Evolutionary conservation across 441 rosid species (phyloP).

Genomic region (Pelargonium exstipulatum): DNA sequence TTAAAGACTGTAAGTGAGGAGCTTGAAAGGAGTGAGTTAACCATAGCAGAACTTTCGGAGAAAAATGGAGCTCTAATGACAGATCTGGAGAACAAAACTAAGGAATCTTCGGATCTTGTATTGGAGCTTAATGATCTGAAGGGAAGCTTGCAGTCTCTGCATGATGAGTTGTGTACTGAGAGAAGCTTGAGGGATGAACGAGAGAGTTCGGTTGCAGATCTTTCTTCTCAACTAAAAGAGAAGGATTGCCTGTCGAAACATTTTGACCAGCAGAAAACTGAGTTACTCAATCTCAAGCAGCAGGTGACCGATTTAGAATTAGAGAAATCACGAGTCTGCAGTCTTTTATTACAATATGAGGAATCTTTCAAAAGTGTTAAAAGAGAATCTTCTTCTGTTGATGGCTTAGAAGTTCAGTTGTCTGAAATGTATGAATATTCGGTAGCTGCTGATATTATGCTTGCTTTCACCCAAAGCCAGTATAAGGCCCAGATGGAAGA

Average conservation of each 20-base stretch:
- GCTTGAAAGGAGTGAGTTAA: slow-evolving; percentile 49
- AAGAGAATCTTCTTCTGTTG: slow-evolving; percentile 37
- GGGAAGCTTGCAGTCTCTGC: slow-evolving; percentile 36
- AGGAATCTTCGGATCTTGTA: slow-evolving; percentile 43
- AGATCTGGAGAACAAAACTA: slow-evolving; percentile 49
- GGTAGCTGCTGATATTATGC: slow-evolving; percentile 52
- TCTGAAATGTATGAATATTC: slow-evolving; percentile 52
- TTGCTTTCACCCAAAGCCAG: slow-evolving; percentile 48
- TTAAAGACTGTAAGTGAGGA: slow-evolving; percentile 49
- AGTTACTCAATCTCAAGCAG: slow-evolving; percentile 53
- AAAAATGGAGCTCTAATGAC: slow-evolving; percentile 49
- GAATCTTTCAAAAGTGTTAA: slow-evolving; percentile 38
- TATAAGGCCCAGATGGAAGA: slow-evolving; percentile 44
- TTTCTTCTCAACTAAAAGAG: slow-evolving; percentile 52
- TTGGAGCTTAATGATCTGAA: slow-evolving; percentile 45
- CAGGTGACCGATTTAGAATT: slow-evolving; percentile 51
- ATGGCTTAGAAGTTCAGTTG: slow-evolving; percentile 54
- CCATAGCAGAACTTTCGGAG: slow-evolving; percentile 45
- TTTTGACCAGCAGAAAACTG: slow-evolving; percentile 50
- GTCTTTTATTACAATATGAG: slow-evolving; percentile 42
- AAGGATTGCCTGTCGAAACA: slow-evolving; percentile 48
- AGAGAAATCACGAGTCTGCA: slow-evolving; percentile 47
- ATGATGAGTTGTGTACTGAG: slow-evolving; percentile 49
- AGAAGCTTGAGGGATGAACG: slow-evolving; percentile 46
- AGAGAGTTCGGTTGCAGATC: slow-evolving; percentile 43